Percentiles rank a stretch among this genome's conserved stretches.
phyloP scores from a whole-genome alignment of 192 early-diverging fungal species.

The Backusella mclennaniae region DNA sequence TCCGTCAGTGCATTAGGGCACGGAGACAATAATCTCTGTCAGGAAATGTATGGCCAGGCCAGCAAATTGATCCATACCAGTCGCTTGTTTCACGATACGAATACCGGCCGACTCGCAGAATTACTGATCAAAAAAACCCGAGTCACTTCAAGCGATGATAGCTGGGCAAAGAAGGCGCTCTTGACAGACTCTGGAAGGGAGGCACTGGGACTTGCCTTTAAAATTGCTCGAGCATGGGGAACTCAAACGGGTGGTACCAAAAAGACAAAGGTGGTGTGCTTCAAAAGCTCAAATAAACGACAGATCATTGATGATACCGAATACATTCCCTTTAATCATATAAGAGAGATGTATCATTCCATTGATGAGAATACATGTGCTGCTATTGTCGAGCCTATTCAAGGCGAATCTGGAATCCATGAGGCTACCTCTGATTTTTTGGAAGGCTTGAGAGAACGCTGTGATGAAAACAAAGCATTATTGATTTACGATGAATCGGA shows the following conservation, averaged over 20 bases:
- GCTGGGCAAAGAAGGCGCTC: constrained; percentile 24
- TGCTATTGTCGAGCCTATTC: constrained; percentile 92
- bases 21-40: constrained; percentile 66
- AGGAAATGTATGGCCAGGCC: constrained; percentile 77
- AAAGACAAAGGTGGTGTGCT: neutral
- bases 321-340: constrained; percentile 75
- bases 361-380: constrained; percentile 80
- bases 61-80: constrained; percentile 78
- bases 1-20: constrained; percentile 93
- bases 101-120: constrained; percentile 73
- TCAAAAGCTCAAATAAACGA: constrained; percentile 49
- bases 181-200: neutral
- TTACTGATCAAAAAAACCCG: constrained; percentile 2
- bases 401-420: constrained; percentile 93
- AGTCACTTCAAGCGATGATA: neutral
- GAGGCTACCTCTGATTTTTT: constrained; percentile 71
- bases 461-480: constrained; percentile 79
- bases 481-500: constrained; percentile 61
- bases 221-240: neutral
- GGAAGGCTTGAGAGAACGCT: constrained; percentile 67
- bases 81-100: constrained; percentile 87
- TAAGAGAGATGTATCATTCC: constrained; percentile 50
- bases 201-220: neutral
- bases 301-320: constrained; percentile 74
- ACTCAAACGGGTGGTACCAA: neutral